Conservation (phyloP, 2,329 filamentous ascomycete genomes). For the Fusarium musae region DNA sequence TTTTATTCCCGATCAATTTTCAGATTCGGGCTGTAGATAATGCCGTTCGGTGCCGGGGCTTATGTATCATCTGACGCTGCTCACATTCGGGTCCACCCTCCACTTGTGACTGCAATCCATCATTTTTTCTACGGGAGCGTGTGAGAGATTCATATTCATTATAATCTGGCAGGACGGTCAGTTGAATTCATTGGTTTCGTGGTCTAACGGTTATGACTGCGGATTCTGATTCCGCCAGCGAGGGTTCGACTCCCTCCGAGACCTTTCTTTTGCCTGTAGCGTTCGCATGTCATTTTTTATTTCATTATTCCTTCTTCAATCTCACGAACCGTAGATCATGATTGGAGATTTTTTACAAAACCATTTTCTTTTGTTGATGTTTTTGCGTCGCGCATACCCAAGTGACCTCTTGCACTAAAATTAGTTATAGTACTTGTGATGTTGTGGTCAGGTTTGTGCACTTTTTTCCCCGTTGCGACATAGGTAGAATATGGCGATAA, state of each 20-base stretch:
- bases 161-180: no score
- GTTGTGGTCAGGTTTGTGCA: no score
- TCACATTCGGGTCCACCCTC: neutral
- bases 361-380: rapidly evolving
- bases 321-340: rapidly evolving
- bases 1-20: neutral
- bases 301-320: rapidly evolving
- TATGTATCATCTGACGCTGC: neutral
- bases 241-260: constrained; percentile 3
- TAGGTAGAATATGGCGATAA: no score
- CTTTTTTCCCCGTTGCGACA: no score
- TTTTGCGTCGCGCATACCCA: no score
- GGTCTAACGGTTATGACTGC: constrained; percentile 3
- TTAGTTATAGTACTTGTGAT: no score
- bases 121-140: no score
- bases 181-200: neutral
- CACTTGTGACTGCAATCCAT: no score
- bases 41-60: neutral
- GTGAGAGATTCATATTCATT: no score
- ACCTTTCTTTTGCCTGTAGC: neutral
- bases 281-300: rapidly evolving
- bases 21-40: neutral
- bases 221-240: constrained; percentile 2
- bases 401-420: no score
- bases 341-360: rapidly evolving